A percentile compares a stretch with the other conserved stretches of the same genome.
These are phyloP conservation scores for Gyrodon lividus DNA, from an alignment of 768 basidiomycete genomes.

Conservation along the genomic window DNA sequence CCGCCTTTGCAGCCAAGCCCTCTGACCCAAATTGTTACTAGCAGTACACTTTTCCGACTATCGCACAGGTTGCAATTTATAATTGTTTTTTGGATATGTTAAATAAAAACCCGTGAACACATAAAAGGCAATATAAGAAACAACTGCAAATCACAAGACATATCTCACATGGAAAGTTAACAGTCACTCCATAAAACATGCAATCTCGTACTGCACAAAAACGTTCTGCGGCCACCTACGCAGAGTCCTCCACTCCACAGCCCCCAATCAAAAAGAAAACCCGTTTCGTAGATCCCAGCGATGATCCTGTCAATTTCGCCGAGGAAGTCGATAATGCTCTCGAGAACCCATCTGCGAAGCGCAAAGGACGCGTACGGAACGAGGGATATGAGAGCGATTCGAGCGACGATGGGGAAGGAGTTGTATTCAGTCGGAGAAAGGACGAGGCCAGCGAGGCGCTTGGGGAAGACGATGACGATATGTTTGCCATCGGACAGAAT, in stretches of 20 bases:
- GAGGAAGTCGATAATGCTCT: conserved; percentile 76
- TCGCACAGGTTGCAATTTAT: neutral
- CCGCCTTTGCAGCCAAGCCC: conserved; percentile 35
- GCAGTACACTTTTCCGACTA: neutral
- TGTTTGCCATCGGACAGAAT: conserved; percentile 72
- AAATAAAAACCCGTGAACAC: too few species aligned
- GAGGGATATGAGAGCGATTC: conserved; percentile 95
- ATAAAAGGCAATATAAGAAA: conserved; percentile 15
- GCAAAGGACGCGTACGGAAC: conserved; percentile 74
- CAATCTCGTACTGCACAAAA: conserved; percentile 41
- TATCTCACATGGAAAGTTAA: neutral
- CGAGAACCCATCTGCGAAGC: conserved; percentile 58
- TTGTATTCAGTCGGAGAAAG: conserved; percentile 76
- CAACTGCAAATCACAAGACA: conserved; percentile 17
- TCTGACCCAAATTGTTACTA: conserved; percentile 3
- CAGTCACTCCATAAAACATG: conserved; percentile 22
- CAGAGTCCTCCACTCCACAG: conserved; percentile 33
- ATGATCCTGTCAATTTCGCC: conserved; percentile 73
- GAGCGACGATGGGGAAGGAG: conserved; percentile 92
- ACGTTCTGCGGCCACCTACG: conserved; percentile 38
- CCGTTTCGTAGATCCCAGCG: conserved; percentile 73
- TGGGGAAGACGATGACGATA: conserved; percentile 71
- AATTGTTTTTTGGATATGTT: too few species aligned
- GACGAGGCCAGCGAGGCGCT: conserved; percentile 50
- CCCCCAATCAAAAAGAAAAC: conserved; percentile 55